Conservation (phyloP, 352 stramenopile species). For the Thraustochytrium striatum region DNA sequence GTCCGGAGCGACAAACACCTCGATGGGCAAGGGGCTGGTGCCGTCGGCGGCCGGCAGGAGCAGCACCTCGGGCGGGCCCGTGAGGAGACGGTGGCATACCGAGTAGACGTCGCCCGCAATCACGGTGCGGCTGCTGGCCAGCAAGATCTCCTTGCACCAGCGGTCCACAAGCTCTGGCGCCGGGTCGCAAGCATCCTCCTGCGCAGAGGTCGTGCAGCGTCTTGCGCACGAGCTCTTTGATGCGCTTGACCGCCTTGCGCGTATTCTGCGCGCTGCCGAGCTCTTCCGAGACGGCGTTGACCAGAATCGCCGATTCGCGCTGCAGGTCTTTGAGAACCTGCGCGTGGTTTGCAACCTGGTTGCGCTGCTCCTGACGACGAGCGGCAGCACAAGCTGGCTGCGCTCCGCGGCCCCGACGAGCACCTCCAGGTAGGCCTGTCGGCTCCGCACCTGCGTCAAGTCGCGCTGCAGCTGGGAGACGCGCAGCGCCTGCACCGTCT, state of each 20-base stretch:
- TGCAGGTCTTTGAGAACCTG: slow-evolving; percentile 40
- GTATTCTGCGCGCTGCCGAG: slow-evolving; percentile 11
- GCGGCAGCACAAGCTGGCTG: slow-evolving; percentile 30
- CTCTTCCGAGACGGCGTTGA: slow-evolving; percentile 2
- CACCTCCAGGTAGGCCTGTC: slow-evolving; percentile 20
- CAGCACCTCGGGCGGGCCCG: slow-evolving; percentile 2
- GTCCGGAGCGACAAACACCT: slow-evolving; percentile 41
- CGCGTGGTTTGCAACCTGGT: background rate
- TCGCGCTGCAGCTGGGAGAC: slow-evolving; percentile 35
- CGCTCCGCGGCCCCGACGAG: slow-evolving; percentile 12
- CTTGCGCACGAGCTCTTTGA: background rate
- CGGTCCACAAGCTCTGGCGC: background rate
- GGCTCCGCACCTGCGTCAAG: background rate
- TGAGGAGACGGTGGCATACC: slow-evolving; percentile 32
- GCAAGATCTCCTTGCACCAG: slow-evolving; percentile 6
- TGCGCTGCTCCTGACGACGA: background rate
- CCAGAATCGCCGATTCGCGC: slow-evolving; percentile 1
- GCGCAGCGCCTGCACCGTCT: background rate
- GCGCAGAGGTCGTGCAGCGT: background rate
- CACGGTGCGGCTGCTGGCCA: slow-evolving; percentile 24
- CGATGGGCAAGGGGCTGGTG: background rate
- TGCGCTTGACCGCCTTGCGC: background rate
- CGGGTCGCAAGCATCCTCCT: background rate
- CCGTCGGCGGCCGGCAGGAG: background rate
- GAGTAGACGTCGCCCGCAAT: slow-evolving; percentile 45